Percentiles rank a stretch among this genome's conserved stretches.
phyloP scores from a whole-genome alignment of 805 yeast genomes.

The Wickerhamiella lipophila region DNA sequence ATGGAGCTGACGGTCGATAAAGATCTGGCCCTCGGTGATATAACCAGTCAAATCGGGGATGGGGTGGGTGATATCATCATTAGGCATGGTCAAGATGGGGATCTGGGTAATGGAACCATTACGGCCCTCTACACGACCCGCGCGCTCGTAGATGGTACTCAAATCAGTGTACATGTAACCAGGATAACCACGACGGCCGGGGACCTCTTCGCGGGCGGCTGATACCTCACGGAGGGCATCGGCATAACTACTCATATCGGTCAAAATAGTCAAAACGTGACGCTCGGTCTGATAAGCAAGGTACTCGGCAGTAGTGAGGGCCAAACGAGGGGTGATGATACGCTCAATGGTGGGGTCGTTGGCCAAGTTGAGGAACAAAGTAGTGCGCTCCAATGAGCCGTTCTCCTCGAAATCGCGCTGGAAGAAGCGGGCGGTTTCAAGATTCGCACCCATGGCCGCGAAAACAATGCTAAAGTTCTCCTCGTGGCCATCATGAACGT shows the following conservation, averaged over 20 bases:
- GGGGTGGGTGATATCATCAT: conserved; percentile 99
- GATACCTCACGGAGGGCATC: conserved; percentile 99
- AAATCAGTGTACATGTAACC: conserved; percentile 99
- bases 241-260: conserved; percentile 99
- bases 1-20: conserved; percentile 87
- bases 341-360: conserved; percentile 99
- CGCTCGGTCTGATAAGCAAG: conserved; percentile 98
- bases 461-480: conserved; percentile 98
- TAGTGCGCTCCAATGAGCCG: conserved; percentile 95
- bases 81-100: conserved; percentile 98
- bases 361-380: conserved; percentile 91
- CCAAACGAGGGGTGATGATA: conserved; percentile 97
- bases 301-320: conserved; percentile 96
- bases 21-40: conserved; percentile 98
- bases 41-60: conserved; percentile 99
- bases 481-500: conserved; percentile 99
- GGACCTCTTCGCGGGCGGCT: conserved; percentile 99
- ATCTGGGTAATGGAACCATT: conserved; percentile 98
- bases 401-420: conserved; percentile 99
- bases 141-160: conserved; percentile 97
- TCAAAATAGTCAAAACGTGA: conserved; percentile 92
- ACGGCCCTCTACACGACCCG: conserved; percentile 99
- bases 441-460: conserved; percentile 99
- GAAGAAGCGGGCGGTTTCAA: conserved; percentile 97
- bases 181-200: conserved; percentile 99